A percentile compares a stretch with the other conserved stretches of the same genome.
phyloP scores from a whole-genome alignment of 1,284 basidiomycete genomes.

The Neonothopanus nambi region DNA sequence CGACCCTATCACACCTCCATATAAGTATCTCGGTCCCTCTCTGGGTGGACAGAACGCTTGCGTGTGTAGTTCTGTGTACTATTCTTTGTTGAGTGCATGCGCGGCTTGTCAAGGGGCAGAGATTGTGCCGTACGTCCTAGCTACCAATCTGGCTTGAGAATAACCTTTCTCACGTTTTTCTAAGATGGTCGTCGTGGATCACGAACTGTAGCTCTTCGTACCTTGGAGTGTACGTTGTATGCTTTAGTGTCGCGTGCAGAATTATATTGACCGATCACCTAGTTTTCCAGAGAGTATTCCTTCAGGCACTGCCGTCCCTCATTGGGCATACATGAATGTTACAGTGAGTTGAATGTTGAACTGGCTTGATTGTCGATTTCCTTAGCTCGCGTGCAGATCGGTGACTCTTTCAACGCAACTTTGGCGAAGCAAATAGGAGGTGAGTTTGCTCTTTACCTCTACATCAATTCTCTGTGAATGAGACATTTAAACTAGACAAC shows the following conservation, averaged over 20 bases:
- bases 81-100: conserved; percentile 5
- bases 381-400: not conserved
- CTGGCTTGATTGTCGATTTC: not conserved
- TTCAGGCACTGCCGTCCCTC: conserved; percentile 2
- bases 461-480: not conserved
- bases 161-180: not conserved
- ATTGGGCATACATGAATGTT: not conserved
- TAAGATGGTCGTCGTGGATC: conserved; percentile 1
- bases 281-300: conserved; percentile 6
- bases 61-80: conserved; percentile 5
- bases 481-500: not conserved
- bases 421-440: conserved; percentile 3
- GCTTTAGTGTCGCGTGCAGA: not conserved
- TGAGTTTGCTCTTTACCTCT: not conserved
- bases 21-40: not conserved
- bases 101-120: conserved; percentile 2
- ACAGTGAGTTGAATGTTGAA: not conserved
- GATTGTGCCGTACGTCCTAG: not conserved
- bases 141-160: not conserved
- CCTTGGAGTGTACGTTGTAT: not conserved
- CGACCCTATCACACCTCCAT: not conserved
- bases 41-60: not conserved
- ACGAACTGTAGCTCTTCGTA: conserved; percentile 1
- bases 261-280: not conserved
- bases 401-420: not conserved